Percentiles rank a stretch among this genome's conserved stretches.
phyloP scores from a whole-genome alignment of 2,329 filamentous ascomycete genomes.

The Phymatotrichopsis omnivora region DNA sequence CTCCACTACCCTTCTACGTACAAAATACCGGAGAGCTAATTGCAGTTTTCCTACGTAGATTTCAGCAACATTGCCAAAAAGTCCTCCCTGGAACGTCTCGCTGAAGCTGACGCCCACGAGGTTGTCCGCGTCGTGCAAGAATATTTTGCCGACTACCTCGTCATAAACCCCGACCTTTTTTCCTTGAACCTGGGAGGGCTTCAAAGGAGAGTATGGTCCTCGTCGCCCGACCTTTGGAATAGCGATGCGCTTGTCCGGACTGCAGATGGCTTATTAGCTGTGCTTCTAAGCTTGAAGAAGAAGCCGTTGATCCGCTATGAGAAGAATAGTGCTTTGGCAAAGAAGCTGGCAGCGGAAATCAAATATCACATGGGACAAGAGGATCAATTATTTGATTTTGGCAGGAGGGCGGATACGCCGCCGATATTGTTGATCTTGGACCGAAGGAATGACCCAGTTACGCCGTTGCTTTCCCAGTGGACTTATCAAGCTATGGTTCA shows the following conservation, averaged over 20 bases:
- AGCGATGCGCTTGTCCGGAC: constrained; percentile 75
- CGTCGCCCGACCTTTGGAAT: constrained; percentile 79
- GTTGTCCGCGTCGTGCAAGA: constrained; percentile 91
- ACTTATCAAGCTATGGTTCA: constrained; percentile 99
- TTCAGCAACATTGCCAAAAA: constrained; percentile 98
- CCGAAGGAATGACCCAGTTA: constrained; percentile 86
- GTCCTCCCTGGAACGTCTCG: constrained; percentile 82
- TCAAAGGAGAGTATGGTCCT: constrained; percentile 67
- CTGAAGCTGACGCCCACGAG: constrained; percentile 95
- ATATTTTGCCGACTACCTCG: constrained; percentile 90
- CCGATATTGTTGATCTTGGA: constrained; percentile 87
- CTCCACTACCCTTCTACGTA: not conserved
- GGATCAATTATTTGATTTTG: constrained; percentile 89
- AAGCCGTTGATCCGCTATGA: constrained; percentile 89
- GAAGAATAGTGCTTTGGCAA: constrained; percentile 78
- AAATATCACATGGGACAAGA: constrained; percentile 84
- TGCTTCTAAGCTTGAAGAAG: constrained; percentile 86
- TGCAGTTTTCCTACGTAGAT: constrained; percentile 39
- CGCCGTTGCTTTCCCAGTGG: constrained; percentile 91
- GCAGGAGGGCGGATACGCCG: constrained; percentile 78
- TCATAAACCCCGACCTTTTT: constrained; percentile 90
- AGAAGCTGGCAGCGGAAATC: constrained; percentile 87
- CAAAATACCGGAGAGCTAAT: constrained; percentile 6
- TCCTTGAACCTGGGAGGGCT: constrained; percentile 65
- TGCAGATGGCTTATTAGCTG: constrained; percentile 75